These are phyloP conservation scores for Xylariales sp. DNA, from an alignment of 2,329 filamentous ascomycete species.

Conservation along the genomic window DNA sequence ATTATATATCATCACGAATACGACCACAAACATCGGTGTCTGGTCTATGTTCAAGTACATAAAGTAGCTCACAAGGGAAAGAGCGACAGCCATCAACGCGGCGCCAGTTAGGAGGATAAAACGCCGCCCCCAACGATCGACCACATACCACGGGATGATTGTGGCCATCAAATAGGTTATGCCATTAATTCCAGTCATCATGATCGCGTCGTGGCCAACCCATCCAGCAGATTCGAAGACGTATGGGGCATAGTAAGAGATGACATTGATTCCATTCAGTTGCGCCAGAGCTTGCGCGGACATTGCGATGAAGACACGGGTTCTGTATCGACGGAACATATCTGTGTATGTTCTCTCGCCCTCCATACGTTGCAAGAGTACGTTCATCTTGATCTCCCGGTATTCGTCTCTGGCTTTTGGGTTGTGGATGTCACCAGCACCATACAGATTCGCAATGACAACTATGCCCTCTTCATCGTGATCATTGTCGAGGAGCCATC, in stretches of 20 bases:
- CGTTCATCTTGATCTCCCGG: conserved; percentile 98
- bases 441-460: conserved; percentile 96
- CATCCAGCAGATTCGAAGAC: conserved; percentile 98
- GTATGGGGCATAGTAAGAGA: conserved; percentile 95
- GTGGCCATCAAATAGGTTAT: conserved; percentile 87
- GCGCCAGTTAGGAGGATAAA: conserved; percentile 88
- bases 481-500: conserved; percentile 96
- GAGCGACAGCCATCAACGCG: conserved; percentile 79
- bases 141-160: conserved; percentile 94
- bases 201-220: conserved; percentile 81
- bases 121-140: conserved; percentile 86
- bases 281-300: conserved; percentile 94
- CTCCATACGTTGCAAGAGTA: conserved; percentile 88
- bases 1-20: conserved; percentile 98
- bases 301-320: conserved; percentile 97
- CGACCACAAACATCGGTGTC: conserved; percentile 81
- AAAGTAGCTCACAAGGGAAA: conserved; percentile 92
- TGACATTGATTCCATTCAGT: conserved; percentile 98
- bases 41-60: conserved; percentile 76
- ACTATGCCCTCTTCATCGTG: conserved; percentile 98
- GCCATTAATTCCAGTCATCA: conserved; percentile 97
- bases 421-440: conserved; percentile 92
- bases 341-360: conserved; percentile 87
- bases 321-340: conserved; percentile 92
- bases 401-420: conserved; percentile 91